Conservation (phyloP, 2,329 filamentous ascomycete species). For the Mariannaea sp. region DNA sequence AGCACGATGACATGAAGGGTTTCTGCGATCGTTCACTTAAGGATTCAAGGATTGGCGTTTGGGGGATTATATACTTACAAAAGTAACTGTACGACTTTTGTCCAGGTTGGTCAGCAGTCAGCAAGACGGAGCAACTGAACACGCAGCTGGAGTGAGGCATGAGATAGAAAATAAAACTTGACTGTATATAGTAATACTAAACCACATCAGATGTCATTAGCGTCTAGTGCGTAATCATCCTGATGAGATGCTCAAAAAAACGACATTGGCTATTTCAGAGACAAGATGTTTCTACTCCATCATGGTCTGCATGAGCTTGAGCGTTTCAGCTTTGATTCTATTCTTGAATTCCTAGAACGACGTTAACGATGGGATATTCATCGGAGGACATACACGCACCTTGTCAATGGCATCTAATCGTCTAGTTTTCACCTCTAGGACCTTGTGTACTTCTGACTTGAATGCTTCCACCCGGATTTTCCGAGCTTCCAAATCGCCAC, state of each 20-base stretch:
- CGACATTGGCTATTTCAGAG: not conserved
- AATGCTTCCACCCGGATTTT: conserved; percentile 4
- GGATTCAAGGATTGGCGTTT: conserved; percentile 35
- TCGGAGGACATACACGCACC: conserved; percentile 22
- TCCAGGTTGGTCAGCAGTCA: conserved; percentile 5
- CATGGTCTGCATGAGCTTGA: conserved; percentile 38
- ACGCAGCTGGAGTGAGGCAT: conserved; percentile 27
- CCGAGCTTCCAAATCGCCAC: not conserved
- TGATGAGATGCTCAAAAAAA: not conserved
- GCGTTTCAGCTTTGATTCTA: conserved; percentile 33
- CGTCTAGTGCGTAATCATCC: no score
- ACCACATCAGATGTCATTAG: no score
- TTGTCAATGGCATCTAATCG: conserved; percentile 38
- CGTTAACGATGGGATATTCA: not conserved
- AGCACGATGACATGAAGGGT: not conserved
- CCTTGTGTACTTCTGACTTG: conserved; percentile 29
- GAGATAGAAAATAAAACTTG: conserved; percentile 31
- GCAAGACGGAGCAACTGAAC: not conserved
- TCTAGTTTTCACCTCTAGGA: conserved; percentile 28
- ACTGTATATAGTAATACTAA: no score
- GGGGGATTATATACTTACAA: conserved; percentile 28
- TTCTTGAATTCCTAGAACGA: conserved; percentile 37
- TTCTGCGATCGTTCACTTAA: not conserved
- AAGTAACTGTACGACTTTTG: conserved; percentile 21
- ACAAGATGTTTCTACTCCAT: conserved; percentile 20